Evolutionary conservation across 1,139 yeast genomes (phyloP).

Genomic region (Kodamaea sp.): DNA sequence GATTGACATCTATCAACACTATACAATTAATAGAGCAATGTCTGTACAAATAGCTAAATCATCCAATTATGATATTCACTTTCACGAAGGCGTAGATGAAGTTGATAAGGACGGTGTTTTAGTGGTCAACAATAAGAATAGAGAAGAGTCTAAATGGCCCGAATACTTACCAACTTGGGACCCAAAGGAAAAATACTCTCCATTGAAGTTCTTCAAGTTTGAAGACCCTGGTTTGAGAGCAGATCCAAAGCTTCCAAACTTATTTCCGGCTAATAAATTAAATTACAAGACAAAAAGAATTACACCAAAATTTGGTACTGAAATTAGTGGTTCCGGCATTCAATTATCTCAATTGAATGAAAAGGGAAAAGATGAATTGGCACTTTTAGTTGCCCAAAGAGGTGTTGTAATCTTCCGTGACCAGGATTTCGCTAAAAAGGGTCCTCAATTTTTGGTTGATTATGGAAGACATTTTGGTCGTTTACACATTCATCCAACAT

Average conservation of each 20-base stretch:
- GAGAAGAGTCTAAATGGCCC: conserved; percentile 18
- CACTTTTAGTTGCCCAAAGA: conserved; percentile 36
- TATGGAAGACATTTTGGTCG: conserved; percentile 36
- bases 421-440: conserved; percentile 33
- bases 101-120: conserved; percentile 37
- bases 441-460: conserved; percentile 30
- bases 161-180: conserved; percentile 51
- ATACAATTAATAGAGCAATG: background rate
- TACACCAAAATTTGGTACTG: conserved; percentile 27
- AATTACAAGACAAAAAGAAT: conserved; percentile 21
- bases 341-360: conserved; percentile 27
- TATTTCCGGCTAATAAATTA: conserved; percentile 32
- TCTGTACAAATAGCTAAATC: conserved; percentile 16
- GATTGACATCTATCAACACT: background rate
- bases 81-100: conserved; percentile 37
- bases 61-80: conserved; percentile 43
- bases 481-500: conserved; percentile 39
- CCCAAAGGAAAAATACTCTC: conserved; percentile 34
- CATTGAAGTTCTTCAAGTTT: conserved; percentile 38
- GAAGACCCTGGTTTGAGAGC: conserved; percentile 55
- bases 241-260: conserved; percentile 49
- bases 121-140: conserved; percentile 24
- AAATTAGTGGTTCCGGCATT: conserved; percentile 36
- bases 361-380: conserved; percentile 35
- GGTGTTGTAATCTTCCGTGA: conserved; percentile 40